Base-by-base conservation (phyloP, 2,329 filamentous ascomycete species). In the Purpureocillium lavendulum region DNA sequence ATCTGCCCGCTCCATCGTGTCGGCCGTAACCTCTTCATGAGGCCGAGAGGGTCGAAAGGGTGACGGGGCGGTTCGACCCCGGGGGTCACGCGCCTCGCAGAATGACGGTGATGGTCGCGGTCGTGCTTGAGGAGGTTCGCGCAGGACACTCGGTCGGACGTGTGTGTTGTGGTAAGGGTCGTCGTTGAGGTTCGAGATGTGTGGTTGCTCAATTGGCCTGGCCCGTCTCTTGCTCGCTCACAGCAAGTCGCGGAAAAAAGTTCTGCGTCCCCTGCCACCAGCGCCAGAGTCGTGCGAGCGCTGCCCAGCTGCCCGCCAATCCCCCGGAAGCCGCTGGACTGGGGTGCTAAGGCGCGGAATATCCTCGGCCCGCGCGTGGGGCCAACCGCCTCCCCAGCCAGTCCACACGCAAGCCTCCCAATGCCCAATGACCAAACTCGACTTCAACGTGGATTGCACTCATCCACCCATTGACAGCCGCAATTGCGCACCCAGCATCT, bases 11-110 rank as follows among this genome's bases (percentile, higher is more conserved):
- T 58, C 56, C 60, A 66, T 62, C 54, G 57, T 54, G 62, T 54
- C 46, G 58, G 49, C 53, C 62, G 60, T 62, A 64, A 53, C 55
- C 63, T 59, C 62, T 62, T 66, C 64, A 67, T 67, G 45, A 40
- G 39, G 39, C 33, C 14, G 30, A 29, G 29, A 26, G 21, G n/a
- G n/a, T n/a, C 10, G 34, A 36, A 33, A 36, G 24, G 24, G 6
- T 9, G 26, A 29, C 26, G n/a, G 21, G 21, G 21, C 21, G 10
- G 10, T 6, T 26, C 10, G 21, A 10, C 21, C 21, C 21, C 21
- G 21, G 21, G 21, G 21, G 21, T 26, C 21, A 10, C 21, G 10
- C 21, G 21, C 21, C 21, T 26, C 21, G 21, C 21, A 10, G 21
- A 26, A 10, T 26, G 21, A 10, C 21, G 10, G 21, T 26, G 21